Evolutionary conservation across 2,329 filamentous ascomycete species (phyloP), one percentile per base, ranked within the genome.

Genomic region (Pestalotiopsis sp.): DNA sequence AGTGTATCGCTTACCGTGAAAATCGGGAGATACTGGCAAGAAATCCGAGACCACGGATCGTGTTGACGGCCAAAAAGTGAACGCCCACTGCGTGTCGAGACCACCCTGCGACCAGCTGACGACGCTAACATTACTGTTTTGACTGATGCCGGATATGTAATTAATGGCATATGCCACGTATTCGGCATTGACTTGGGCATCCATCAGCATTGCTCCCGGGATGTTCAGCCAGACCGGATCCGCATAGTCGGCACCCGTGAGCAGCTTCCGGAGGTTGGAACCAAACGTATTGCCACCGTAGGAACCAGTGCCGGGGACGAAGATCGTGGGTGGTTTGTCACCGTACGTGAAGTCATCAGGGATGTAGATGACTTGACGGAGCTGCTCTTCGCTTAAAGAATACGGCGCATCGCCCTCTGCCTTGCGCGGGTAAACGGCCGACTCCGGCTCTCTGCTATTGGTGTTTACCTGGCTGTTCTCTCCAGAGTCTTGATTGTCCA

Each of bases 121-220:
- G 4, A 71, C 48, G 17, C 69, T 65, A 1, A 64, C 48, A 3
- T 69, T 68, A 11, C 67, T 68, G 10, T 38, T 26, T 2, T 44
- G 39, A 17, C 55, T 66, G 65, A 85, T 75, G 40, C 75, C 78
- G 35, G 78, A 75, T 67, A 88, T 80, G 75, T 88, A 89, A 76
- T 88, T 86, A 68, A 88, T 84, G 4, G 86, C 85, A 73, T 89
- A 88, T 3, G 85, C 84, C 52, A 86, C 81, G 70, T 85, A 88
- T 73, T 89, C 86, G 4, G 84, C 76, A 70, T 85, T 88, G 35
- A 77, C 69, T 70, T 88, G 86, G 0, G 79, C 80, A 67, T 89
- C 85, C 24, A 70, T 75, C 10, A 86, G 77, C 48, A 84, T 78
- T 52, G 79, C 77, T 1, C 76, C 76, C 0, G 86, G 85, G 14